phyloP scores from a whole-genome alignment of 208 protist genomes.

The Trypanosoma rangeli region DNA sequence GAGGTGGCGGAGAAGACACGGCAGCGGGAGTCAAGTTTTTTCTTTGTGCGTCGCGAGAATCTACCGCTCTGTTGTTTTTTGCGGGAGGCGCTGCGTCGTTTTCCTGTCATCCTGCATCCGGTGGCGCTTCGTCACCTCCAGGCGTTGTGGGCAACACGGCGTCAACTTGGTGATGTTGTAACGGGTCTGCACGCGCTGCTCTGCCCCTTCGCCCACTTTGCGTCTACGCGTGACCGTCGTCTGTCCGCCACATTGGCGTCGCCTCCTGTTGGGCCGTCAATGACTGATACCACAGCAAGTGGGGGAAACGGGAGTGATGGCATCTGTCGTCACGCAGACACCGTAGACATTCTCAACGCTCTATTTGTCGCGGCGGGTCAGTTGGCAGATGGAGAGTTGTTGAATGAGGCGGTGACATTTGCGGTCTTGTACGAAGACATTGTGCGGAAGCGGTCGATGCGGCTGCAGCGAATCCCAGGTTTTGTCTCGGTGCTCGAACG shows the following conservation, averaged over 20 bases:
- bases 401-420: conserved; percentile 53
- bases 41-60: conserved; percentile 67
- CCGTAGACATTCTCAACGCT: conserved; percentile 46
- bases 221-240: not conserved
- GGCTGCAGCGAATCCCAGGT: conserved; percentile 42
- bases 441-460: conserved; percentile 31
- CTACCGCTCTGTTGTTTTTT: conserved; percentile 65
- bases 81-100: conserved; percentile 53
- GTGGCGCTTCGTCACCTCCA: conserved; percentile 49
- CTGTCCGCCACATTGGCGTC: not conserved
- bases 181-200: conserved; percentile 51
- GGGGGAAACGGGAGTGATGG: not conserved
- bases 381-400: conserved; percentile 31
- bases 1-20: conserved; percentile 19
- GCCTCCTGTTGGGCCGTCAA: not conserved
- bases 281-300: not conserved
- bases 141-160: conserved; percentile 53
- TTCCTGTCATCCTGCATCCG: conserved; percentile 51
- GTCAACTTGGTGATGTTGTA: conserved; percentile 55
- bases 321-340: conserved; percentile 19
- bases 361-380: conserved; percentile 36
- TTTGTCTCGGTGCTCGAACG: conserved; percentile 30
- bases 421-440: conserved; percentile 68
- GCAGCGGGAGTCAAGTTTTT: conserved; percentile 38
- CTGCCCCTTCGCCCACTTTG: conserved; percentile 39